Evolutionary conservation across 495 filamentous ascomycete species (phyloP).

Genomic region (Talaromyces wortmannii): DNA sequence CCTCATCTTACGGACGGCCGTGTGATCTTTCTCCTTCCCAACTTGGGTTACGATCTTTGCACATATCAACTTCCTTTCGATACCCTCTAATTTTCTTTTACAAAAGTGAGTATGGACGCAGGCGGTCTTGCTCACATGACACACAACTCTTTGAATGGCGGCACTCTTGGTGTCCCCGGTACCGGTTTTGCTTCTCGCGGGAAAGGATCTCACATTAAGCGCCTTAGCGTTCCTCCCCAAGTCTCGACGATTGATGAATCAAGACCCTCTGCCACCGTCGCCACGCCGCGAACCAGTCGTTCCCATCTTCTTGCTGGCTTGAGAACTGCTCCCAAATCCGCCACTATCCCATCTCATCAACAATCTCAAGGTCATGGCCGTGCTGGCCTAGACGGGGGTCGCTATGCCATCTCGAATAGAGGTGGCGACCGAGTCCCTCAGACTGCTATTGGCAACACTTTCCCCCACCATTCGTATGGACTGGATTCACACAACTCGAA

Average conservation of each 20-base stretch:
- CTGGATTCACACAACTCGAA: slow-evolving; percentile 28
- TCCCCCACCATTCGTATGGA: slow-evolving; percentile 42
- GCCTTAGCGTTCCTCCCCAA: slow-evolving; percentile 59
- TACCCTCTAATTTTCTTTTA: slow-evolving; percentile 11
- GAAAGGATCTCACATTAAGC: slow-evolving; percentile 78
- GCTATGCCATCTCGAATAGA: slow-evolving; percentile 33
- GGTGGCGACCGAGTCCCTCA: slow-evolving; percentile 48
- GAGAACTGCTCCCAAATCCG: slow-evolving; percentile 87
- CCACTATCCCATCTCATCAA: slow-evolving; percentile 56
- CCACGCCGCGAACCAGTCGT: slow-evolving; percentile 88
- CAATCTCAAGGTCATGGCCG: slow-evolving; percentile 20
- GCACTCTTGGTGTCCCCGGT: slow-evolving; percentile 60
- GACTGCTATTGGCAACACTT: slow-evolving; percentile 54
- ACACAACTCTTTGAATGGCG: slow-evolving; percentile 67
- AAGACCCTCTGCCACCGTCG: slow-evolving; percentile 36
- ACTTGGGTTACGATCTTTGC: background rate
- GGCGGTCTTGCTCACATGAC: slow-evolving; percentile 99
- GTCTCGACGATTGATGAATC: slow-evolving; percentile 62
- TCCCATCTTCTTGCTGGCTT: slow-evolving; percentile 91
- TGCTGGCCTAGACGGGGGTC: slow-evolving; percentile 36
- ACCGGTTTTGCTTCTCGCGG: slow-evolving; percentile 80
- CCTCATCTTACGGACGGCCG: background rate
- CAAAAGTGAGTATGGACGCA: slow-evolving; percentile 82
- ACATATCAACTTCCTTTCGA: slow-evolving; percentile 9
- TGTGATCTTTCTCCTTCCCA: slow-evolving; percentile 7